phyloP scores from a whole-genome alignment of 257 asterid species.

The Hygrophila difformis region DNA sequence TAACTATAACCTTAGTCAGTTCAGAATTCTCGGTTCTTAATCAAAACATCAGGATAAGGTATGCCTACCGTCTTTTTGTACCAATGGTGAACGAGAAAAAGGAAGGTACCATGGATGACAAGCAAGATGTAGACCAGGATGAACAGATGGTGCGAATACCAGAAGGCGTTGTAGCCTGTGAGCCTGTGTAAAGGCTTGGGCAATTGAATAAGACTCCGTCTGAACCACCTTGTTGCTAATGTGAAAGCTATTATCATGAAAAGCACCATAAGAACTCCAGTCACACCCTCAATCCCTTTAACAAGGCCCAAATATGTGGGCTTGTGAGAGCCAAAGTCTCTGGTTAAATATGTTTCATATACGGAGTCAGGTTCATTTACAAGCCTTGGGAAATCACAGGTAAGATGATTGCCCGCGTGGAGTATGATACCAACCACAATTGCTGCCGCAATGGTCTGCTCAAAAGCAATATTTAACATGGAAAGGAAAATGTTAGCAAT shows the following conservation, averaged over 20 bases:
- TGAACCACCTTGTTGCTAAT: conserved; percentile 81
- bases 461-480: neutral
- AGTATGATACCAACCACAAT: conserved; percentile 77
- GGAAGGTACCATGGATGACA: conserved; percentile 62
- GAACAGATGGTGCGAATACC: conserved; percentile 93
- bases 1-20: neutral
- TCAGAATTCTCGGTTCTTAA: neutral
- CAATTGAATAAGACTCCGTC: conserved; percentile 70
- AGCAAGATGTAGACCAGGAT: conserved; percentile 71
- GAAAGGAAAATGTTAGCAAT: too few relatives aligned
- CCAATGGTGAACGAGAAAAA: conserved; percentile 80
- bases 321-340: conserved; percentile 44
- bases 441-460: conserved; percentile 88
- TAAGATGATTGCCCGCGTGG: conserved; percentile 94
- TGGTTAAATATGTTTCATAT: conserved; percentile 29
- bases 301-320: conserved; percentile 60
- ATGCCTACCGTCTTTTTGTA: conserved; percentile 66
- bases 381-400: conserved; percentile 93
- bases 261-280: conserved; percentile 76
- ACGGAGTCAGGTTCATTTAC: conserved; percentile 25
- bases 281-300: conserved; percentile 67
- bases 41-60: neutral
- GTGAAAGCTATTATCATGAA: conserved; percentile 71
- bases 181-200: conserved; percentile 91
- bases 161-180: conserved; percentile 91